Evolutionary conservation across 2,329 filamentous ascomycete genomes (phyloP), one percentile per base, ranked within the genome.

Genomic region (Helotiales sp.): DNA sequence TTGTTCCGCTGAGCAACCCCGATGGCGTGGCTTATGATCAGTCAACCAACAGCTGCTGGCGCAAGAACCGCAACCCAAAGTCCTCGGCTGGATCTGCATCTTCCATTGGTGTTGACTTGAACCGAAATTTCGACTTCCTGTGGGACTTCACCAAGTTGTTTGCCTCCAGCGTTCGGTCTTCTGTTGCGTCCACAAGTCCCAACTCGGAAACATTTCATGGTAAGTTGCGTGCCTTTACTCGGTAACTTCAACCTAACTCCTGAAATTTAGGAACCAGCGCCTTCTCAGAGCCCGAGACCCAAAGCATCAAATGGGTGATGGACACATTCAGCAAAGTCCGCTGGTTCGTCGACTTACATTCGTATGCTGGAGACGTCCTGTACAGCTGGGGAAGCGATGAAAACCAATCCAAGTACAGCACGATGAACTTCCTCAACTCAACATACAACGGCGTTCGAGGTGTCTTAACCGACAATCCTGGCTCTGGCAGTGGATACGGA

Each of bases 291-390:
- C 78, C 86, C 0, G 86, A 89, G 78, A 84, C 85, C 1, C 79
- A 83, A 75, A 85, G 82, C 73, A 80, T 87, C 65, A 83, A 82
- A 66, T 86, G 83, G 77, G 75, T 86, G 7, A 78, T 87, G 73
- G 80, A 84, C 70, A 78, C 80, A 30, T 84, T 83, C 75, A 75
- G 78, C 57, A 81, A 81, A 52, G 77, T 88, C 54, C 79, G 82
- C 30, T 88, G 85, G 85, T 86, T 86, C 74, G 77, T 87, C 67
- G 86, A 89, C 69, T 79, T 88, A 52, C 86, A 89, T 79, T 86
- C 85, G 0, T 84, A 80, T 30, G 79, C 80, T 0, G 84, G 83
- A 2, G 78, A 82, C 34, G 78, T 89, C 20, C 76, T 88, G 15
- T 87, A 87, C 76, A 81, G 79, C 63, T 88, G 86, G 86, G 86